These are phyloP conservation scores for Talaromyces piceae DNA, from an alignment of 2,329 filamentous ascomycete genomes.

Conservation along the genomic window DNA sequence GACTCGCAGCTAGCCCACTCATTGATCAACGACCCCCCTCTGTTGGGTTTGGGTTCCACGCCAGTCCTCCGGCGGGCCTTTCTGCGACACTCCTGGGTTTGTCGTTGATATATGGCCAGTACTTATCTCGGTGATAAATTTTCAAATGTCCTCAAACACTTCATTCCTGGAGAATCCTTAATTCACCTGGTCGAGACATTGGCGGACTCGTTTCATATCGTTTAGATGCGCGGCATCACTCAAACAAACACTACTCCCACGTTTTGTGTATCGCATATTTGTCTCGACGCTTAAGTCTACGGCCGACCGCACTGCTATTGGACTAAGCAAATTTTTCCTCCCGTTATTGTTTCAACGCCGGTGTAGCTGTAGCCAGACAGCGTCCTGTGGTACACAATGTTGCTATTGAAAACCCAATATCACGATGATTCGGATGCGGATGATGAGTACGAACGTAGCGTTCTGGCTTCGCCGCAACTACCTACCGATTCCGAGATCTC, in stretches of 20 bases:
- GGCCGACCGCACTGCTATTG: too few species aligned
- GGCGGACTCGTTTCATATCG: too few species aligned
- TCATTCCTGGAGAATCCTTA: too few species aligned
- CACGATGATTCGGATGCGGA: constrained; percentile 59
- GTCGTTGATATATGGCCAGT: background rate
- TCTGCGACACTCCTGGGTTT: background rate
- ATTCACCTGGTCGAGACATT: too few species aligned
- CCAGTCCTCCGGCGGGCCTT: background rate
- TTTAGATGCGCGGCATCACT: too few species aligned
- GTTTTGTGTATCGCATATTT: too few species aligned
- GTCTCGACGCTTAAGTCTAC: too few species aligned
- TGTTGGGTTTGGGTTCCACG: background rate
- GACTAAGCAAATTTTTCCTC: too few species aligned
- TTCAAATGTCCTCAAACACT: too few species aligned
- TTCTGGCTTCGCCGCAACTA: constrained; percentile 50
- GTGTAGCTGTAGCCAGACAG: background rate
- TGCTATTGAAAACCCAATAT: constrained; percentile 38
- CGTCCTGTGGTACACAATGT: constrained; percentile 1
- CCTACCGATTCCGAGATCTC: constrained; percentile 51
- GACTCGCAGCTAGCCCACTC: background rate
- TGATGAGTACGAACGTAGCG: constrained; percentile 57
- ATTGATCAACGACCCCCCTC: background rate
- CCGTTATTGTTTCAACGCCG: background rate
- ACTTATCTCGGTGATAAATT: background rate
- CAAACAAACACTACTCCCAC: too few species aligned